phyloP scores from a whole-genome alignment of 2,329 filamentous ascomycete genomes.

The Seiridium unicorne region DNA sequence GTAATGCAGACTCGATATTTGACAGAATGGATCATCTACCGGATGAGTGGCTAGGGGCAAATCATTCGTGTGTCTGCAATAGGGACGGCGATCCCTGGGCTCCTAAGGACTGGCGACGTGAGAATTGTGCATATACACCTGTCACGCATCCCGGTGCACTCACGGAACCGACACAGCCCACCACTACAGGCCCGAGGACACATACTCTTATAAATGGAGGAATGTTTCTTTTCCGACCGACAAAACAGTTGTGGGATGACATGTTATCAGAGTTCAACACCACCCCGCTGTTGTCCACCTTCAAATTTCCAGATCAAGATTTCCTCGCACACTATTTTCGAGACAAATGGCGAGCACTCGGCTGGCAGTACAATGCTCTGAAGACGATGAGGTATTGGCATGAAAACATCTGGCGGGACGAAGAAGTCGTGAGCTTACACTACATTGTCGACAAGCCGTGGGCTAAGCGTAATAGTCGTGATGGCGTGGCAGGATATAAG shows the following conservation, averaged over 20 bases:
- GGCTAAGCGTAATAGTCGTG: constrained; percentile 37
- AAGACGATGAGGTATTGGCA: constrained; percentile 56
- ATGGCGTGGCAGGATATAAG: constrained; percentile 44
- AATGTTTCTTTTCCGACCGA: constrained; percentile 48
- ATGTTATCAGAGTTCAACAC: constrained; percentile 38
- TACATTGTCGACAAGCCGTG: constrained; percentile 58
- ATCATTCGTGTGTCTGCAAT: constrained; percentile 52
- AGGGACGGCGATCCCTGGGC: constrained; percentile 49
- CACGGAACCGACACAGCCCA: constrained; percentile 28
- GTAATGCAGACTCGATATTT: constrained; percentile 44
- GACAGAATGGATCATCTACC: constrained; percentile 30
- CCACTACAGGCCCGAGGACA: constrained; percentile 28
- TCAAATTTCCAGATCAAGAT: constrained; percentile 53
- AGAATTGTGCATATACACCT: constrained; percentile 47
- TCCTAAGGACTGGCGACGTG: constrained; percentile 41
- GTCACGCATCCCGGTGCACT: constrained; percentile 33
- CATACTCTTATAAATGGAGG: constrained; percentile 49
- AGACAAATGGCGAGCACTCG: constrained; percentile 38
- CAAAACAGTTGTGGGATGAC: constrained; percentile 30
- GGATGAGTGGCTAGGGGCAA: constrained; percentile 41
- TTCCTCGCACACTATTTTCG: constrained; percentile 48
- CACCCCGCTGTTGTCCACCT: constrained; percentile 35
- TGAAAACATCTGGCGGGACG: constrained; percentile 46
- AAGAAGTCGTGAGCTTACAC: constrained; percentile 44
- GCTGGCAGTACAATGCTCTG: constrained; percentile 51